Evolutionary conservation across 306 rosid genomes (phyloP).

Genomic region (Arachis stenosperma): DNA sequence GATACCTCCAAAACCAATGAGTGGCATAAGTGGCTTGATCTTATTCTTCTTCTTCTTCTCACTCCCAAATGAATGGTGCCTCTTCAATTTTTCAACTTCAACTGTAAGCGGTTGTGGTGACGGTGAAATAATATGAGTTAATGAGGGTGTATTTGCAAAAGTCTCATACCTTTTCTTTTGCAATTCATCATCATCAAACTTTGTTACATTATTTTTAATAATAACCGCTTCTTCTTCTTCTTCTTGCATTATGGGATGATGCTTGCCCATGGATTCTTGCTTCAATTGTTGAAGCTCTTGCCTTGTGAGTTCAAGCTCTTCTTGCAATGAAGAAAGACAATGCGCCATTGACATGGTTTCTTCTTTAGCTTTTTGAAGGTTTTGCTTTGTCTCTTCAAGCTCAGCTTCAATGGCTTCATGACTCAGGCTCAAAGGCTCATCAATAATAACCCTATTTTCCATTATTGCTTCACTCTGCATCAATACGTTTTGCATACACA

Average conservation of each 20-base stretch:
- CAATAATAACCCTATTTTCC: not conserved
- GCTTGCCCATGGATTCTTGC: constrained; percentile 31
- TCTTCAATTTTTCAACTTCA: constrained; percentile 49
- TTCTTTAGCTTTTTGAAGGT: constrained; percentile 56
- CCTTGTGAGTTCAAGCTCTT: constrained; percentile 59
- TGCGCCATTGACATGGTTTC: constrained; percentile 58
- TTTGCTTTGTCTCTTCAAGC: constrained; percentile 58
- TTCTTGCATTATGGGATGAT: constrained; percentile 17
- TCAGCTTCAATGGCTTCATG: constrained; percentile 50
- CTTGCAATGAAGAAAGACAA: constrained; percentile 53
- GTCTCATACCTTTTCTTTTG: constrained; percentile 75
- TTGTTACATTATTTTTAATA: not conserved
- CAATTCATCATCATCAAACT: constrained; percentile 38
- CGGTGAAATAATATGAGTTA: constrained; percentile 27
- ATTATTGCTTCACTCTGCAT: constrained; percentile 42
- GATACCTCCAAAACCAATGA: constrained; percentile 44
- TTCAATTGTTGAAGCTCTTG: constrained; percentile 54
- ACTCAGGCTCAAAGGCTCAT: constrained; percentile 20
- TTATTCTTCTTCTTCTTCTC: constrained; percentile 53
- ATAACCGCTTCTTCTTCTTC: constrained; percentile 34
- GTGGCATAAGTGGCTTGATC: constrained; percentile 49
- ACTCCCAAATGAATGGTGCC: constrained; percentile 52
- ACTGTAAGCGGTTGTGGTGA: constrained; percentile 30
- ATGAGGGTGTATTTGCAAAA: constrained; percentile 59
- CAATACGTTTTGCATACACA: constrained; percentile 6